A percentile compares a stretch with the other conserved stretches of the same genome.
phyloP scores from a whole-genome alignment of 2,329 filamentous ascomycete genomes.

The Fusarium falciforme region DNA sequence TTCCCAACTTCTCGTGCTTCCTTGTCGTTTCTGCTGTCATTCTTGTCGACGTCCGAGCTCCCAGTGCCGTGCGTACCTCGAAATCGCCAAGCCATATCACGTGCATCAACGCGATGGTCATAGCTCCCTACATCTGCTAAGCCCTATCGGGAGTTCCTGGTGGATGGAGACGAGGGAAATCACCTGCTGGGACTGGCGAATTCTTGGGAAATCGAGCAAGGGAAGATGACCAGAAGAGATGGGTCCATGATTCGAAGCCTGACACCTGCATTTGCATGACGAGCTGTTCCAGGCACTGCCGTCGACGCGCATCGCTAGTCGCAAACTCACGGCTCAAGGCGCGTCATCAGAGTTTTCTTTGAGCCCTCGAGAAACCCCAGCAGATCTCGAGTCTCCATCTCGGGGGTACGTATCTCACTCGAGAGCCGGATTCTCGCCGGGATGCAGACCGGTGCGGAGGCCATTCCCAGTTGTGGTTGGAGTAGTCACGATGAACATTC shows the following conservation, averaged over 20 bases:
- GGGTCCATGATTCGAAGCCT: constrained; percentile 20
- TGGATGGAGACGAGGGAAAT: constrained; percentile 24
- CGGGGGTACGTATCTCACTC: constrained; percentile 27
- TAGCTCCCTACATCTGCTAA: constrained; percentile 43
- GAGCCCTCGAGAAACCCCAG: background rate
- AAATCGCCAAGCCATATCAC: constrained; percentile 40
- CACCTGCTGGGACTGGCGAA: constrained; percentile 18
- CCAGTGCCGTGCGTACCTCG: background rate
- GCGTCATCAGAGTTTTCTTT: constrained; percentile 6
- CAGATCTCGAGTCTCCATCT: constrained; percentile 3
- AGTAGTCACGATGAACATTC: constrained; percentile 1
- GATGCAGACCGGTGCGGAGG: background rate
- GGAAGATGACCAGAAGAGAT: constrained; percentile 12
- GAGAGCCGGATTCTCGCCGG: background rate
- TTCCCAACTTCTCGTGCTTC: constrained; percentile 5
- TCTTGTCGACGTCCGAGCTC: background rate
- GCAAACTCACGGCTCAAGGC: constrained; percentile 14
- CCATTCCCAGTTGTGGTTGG: background rate
- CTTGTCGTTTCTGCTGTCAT: background rate
- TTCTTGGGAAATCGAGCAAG: constrained; percentile 10
- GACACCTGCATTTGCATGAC: constrained; percentile 38
- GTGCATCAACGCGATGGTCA: constrained; percentile 40
- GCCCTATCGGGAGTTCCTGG: constrained; percentile 36
- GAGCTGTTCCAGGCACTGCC: constrained; percentile 21
- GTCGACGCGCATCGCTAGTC: constrained; percentile 30